Evolutionary conservation across 2,329 filamentous ascomycete species (phyloP).

Genomic region (Neurospora sp.): DNA sequence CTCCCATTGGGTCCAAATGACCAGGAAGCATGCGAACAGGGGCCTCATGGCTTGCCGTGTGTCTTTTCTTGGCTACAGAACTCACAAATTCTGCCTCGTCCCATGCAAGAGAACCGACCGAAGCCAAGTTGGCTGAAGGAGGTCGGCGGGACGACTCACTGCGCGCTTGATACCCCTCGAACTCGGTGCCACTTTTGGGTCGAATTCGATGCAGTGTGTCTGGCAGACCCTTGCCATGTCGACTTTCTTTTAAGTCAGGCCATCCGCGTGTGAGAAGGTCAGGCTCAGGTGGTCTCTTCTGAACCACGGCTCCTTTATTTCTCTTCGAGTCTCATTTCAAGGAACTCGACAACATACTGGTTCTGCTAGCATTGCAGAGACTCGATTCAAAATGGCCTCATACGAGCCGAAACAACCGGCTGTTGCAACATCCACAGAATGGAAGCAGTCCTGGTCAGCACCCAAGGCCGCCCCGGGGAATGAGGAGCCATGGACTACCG

Average conservation of each 20-base stretch:
- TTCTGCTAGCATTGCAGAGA: not conserved
- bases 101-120: not conserved
- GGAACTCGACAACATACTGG: not conserved
- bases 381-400: not conserved
- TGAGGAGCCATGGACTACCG: slow-evolving; percentile 16
- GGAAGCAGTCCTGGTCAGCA: not conserved
- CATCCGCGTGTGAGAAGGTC: not conserved
- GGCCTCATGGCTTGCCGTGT: not conserved
- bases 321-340: not conserved
- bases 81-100: not conserved
- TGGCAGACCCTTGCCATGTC: not conserved
- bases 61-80: not conserved
- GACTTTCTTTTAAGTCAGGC: not conserved
- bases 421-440: not conserved
- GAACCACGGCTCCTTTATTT: not conserved
- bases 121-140: not conserved
- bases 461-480: slow-evolving; percentile 2
- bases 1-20: not conserved
- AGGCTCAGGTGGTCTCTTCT: not conserved
- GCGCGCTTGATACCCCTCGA: not conserved
- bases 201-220: not conserved
- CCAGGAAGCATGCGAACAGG: not conserved
- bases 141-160: not conserved
- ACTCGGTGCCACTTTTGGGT: not conserved
- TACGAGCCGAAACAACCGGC: not conserved